phyloP scores from a whole-genome alignment of 1,284 basidiomycete genomes.

The Cryptococcus amylolentus region DNA sequence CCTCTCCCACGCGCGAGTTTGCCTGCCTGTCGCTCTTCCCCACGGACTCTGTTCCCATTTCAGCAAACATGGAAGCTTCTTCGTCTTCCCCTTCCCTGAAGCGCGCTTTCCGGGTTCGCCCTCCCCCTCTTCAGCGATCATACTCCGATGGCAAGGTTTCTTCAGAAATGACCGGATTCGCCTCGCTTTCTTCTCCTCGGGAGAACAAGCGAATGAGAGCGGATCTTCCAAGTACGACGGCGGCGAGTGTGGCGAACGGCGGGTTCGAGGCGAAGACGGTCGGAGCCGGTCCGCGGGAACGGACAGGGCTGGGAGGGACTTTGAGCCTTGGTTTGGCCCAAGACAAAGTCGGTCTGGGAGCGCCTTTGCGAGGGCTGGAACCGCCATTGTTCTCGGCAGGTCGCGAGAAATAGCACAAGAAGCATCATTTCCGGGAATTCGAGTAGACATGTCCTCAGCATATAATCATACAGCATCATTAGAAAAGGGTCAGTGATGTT shows the following conservation, averaged over 20 bases:
- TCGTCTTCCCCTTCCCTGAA: not conserved
- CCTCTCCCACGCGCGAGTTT: constrained; percentile 19
- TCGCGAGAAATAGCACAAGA: too few relatives aligned
- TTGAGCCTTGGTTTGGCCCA: too few relatives aligned
- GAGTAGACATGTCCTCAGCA: too few relatives aligned
- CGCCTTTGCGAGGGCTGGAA: too few relatives aligned
- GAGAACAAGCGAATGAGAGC: not conserved
- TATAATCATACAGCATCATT: too few relatives aligned
- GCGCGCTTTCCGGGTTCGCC: not conserved
- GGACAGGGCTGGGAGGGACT: too few relatives aligned
- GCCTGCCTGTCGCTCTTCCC: constrained; percentile 11
- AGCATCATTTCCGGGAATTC: too few relatives aligned
- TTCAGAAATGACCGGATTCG: not conserved
- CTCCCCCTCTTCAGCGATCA: not conserved
- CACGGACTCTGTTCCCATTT: not conserved
- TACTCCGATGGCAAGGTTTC: not conserved
- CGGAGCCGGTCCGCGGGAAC: not conserved
- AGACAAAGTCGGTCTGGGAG: too few relatives aligned
- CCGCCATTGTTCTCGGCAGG: too few relatives aligned
- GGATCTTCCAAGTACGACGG: not conserved
- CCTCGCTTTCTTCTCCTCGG: not conserved
- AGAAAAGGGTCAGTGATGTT: too few relatives aligned
- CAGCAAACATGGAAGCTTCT: not conserved
- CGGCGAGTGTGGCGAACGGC: not conserved
- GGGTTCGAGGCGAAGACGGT: not conserved